Evolutionary conservation across 2,329 filamentous ascomycete species (phyloP).

Genomic region (Decorospora gaudefroyi): DNA sequence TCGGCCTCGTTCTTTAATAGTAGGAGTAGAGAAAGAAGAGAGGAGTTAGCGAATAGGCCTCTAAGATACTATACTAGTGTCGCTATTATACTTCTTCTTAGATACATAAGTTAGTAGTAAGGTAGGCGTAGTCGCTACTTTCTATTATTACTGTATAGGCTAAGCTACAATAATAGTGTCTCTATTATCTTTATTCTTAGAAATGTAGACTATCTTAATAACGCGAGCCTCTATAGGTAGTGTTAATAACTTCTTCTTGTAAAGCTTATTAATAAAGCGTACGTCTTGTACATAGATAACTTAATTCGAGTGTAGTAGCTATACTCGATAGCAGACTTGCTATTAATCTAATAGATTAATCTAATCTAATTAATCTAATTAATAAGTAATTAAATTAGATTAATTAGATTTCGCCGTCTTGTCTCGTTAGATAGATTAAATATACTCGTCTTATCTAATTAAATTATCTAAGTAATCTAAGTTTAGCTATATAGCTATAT

Average conservation of each 20-base stretch:
- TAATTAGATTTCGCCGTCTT: too few species aligned
- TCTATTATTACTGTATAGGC: neutral
- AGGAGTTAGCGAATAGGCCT: neutral
- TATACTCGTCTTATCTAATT: too few species aligned
- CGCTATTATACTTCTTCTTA: neutral
- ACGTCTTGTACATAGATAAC: slow-evolving; percentile 10
- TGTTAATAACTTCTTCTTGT: neutral
- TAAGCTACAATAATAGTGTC: neutral
- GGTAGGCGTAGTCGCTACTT: neutral
- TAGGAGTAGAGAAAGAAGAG: neutral
- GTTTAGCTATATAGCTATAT: too few species aligned
- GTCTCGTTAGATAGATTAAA: too few species aligned
- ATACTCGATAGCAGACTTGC: slow-evolving; percentile 16
- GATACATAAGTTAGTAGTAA: too few species aligned
- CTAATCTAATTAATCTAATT: too few species aligned
- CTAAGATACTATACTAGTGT: neutral
- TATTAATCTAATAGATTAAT: too few species aligned
- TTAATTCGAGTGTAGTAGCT: slow-evolving; percentile 4
- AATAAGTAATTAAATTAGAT: too few species aligned
- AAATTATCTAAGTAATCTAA: too few species aligned
- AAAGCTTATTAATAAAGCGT: slow-evolving; percentile 1
- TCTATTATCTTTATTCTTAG: neutral
- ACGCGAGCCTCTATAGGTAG: neutral
- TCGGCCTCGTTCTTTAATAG: neutral
- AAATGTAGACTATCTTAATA: neutral